phyloP scores from a whole-genome alignment of 345 rosid species.

The Arabidopsis arenosa region DNA sequence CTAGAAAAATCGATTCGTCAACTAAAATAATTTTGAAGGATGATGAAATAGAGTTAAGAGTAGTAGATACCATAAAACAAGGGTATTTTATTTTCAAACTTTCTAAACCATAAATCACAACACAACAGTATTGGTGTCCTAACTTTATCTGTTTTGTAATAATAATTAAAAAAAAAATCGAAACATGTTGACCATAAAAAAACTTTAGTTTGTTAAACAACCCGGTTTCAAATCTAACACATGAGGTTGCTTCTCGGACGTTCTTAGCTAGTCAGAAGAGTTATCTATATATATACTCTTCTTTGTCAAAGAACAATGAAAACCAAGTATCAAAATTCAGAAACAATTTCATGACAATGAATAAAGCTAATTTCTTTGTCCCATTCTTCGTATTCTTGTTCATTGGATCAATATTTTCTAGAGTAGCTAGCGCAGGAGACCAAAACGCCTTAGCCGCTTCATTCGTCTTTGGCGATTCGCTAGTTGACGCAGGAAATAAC shows the following conservation, averaged over 20 bases:
- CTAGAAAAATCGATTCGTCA: background rate
- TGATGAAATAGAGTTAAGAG: background rate
- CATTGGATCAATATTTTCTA: background rate
- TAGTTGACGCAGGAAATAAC: constrained; percentile 91
- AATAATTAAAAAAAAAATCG: background rate
- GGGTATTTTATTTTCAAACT: constrained; percentile 20
- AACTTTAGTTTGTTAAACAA: constrained; percentile 43
- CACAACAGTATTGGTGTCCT: constrained; percentile 45
- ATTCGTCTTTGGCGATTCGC: constrained; percentile 82
- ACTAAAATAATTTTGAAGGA: background rate
- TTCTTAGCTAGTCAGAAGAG: constrained; percentile 31
- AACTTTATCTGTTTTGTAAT: constrained; percentile 33
- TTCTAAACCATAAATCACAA: constrained; percentile 30
- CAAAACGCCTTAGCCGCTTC: constrained; percentile 56
- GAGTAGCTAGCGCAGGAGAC: constrained; percentile 38
- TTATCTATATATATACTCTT: constrained; percentile 38
- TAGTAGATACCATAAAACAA: background rate
- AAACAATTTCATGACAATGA: constrained; percentile 22
- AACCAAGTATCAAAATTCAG: background rate
- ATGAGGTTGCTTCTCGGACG: constrained; percentile 41
- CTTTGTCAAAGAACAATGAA: constrained; percentile 1
- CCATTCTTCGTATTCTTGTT: constrained; percentile 22
- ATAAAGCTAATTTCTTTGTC: background rate
- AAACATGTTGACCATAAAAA: constrained; percentile 35
- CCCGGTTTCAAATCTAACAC: constrained; percentile 37